Evolutionary conservation across 768 basidiomycete species (phyloP), one percentile per base, ranked within the genome.

Genomic region (Tephrocybe sp.): DNA sequence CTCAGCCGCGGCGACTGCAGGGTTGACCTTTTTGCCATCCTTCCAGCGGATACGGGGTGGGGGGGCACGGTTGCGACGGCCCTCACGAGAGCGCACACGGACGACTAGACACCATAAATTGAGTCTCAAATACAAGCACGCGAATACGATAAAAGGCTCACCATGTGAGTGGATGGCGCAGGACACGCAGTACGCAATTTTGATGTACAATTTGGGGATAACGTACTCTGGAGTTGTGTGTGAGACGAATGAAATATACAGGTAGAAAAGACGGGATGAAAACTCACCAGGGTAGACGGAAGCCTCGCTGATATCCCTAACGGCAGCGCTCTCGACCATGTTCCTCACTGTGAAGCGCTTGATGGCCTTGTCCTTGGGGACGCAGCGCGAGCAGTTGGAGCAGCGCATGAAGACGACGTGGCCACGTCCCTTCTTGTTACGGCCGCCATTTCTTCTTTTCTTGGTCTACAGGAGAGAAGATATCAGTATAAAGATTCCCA

Each of bases 131-230:
- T 47, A 38, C 42, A 40, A 40, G 16, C n/a, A 29, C 42, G n/a
- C 42, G 16, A 1, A 8, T 27, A 39, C 19, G 30, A 39, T 56
- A 24, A 27, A 10, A 22, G 34, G 69, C 89, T 55, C 57, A 93
- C 94, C 90, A 72, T 99, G 97, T 61, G 94, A 93, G 80, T 99
- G 97, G 69, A 99, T 97, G 31, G 97, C 97, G 68, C 97, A 99
- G 42, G 94, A 97, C 50, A 99, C 90, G 71, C 97, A 99, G 81
- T 99, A 97, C 37, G 84, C 88, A 62, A 97, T 91, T 85, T 97
- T 95, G 80, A 94, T 88, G 82, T 98, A 97, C 57, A 98, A 75
- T 72, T 98, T 98, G 31, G 95, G 95, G 63, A 97, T 86, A 52
- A 82, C 83, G 73, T 98, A 98, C 73, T 97, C 95, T 93, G 67